Conservation (phyloP, 23 red algal species). For the Gracilaria domingensis region DNA sequence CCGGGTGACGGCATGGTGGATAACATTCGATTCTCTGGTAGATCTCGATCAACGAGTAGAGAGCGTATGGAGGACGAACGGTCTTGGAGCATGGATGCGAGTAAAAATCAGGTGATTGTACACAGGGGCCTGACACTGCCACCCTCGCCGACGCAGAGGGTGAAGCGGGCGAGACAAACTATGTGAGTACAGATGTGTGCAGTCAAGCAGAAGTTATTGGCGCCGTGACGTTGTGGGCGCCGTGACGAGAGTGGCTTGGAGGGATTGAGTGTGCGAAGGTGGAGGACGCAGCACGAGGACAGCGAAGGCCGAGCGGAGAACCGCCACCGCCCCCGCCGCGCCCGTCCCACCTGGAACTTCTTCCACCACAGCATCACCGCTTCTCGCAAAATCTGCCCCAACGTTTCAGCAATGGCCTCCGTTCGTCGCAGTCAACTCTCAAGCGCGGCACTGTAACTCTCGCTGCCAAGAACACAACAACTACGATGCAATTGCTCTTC, state of each 20-base stretch:
- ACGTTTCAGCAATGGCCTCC: neutral
- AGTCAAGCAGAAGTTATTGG: too few species aligned
- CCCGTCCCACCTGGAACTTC: neutral
- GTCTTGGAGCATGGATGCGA: conserved; percentile 65
- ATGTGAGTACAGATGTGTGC: neutral
- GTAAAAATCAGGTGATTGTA: conserved; percentile 70
- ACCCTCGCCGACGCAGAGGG: conserved; percentile 28
- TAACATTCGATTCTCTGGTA: neutral
- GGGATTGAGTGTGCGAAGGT: too few species aligned
- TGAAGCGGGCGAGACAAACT: neutral
- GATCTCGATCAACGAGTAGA: conserved; percentile 30
- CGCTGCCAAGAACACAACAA: too few species aligned
- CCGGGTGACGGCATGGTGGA: neutral
- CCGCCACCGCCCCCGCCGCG: neutral
- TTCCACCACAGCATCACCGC: neutral
- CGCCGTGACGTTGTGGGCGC: neutral
- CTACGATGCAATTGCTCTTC: neutral
- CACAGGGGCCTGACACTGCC: conserved; percentile 67
- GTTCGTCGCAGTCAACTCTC: neutral
- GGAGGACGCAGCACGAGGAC: too few species aligned
- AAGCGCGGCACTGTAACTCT: neutral
- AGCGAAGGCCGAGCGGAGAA: too few species aligned
- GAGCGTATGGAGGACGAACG: conserved; percentile 31
- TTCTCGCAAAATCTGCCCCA: neutral
- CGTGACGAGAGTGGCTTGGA: neutral